phyloP scores from a whole-genome alignment of 768 basidiomycete genomes.

The Gloeophyllum trabeum region DNA sequence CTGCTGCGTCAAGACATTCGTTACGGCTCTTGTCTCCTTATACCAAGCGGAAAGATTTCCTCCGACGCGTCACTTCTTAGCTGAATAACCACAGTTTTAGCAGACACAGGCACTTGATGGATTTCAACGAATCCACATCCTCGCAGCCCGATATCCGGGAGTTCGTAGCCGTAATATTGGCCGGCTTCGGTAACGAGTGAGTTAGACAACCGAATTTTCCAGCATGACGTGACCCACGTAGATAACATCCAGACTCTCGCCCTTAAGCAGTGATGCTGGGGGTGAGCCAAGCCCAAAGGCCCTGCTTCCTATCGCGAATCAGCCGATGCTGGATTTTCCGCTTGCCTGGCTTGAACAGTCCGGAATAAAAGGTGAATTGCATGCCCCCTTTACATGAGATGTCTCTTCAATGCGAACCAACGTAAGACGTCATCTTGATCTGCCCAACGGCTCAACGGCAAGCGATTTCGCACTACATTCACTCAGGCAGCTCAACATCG shows the following conservation, averaged over 20 bases:
- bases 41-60: too few relatives aligned
- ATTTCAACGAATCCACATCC: constrained; percentile 45
- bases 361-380: constrained; percentile 61
- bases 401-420: constrained; percentile 4
- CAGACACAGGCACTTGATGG: constrained; percentile 35
- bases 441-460: constrained; percentile 71
- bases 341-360: constrained; percentile 83
- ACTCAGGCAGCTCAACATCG: constrained; percentile 57
- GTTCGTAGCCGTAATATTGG: constrained; percentile 81
- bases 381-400: constrained; percentile 1
- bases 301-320: constrained; percentile 79
- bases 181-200: constrained; percentile 90
- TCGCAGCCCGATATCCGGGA: constrained; percentile 50
- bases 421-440: constrained; percentile 73
- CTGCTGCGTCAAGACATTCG: too few relatives aligned
- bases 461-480: constrained; percentile 74
- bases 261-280: constrained; percentile 43
- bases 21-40: too few relatives aligned
- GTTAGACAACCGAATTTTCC: constrained; percentile 12
- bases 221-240: not conserved
- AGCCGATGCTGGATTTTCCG: constrained; percentile 75
- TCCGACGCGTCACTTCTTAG: too few relatives aligned
- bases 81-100: too few relatives aligned
- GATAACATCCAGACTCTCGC: constrained; percentile 35
- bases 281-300: constrained; percentile 82